Evolutionary conservation across 2,329 filamentous ascomycete genomes (phyloP), one percentile per base, ranked within the genome.

Genomic region (Diplodia corticola): DNA sequence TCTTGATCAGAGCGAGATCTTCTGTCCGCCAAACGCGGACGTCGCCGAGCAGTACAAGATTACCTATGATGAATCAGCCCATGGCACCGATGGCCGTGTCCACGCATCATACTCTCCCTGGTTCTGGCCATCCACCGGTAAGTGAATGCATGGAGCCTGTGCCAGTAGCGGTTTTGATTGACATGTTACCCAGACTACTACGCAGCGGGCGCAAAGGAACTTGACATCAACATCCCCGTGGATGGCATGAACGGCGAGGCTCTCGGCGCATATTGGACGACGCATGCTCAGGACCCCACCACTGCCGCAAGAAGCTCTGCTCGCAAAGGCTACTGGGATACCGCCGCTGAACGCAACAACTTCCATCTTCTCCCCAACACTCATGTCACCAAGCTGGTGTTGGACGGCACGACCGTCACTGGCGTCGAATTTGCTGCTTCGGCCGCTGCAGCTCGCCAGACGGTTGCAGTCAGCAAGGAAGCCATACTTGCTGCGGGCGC

Each of bases 401-500:
- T 49, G 28, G 54, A 66, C 3, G 55, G 55, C 24, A 30, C 37
- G 2, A 30, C 55, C 2, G 55, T 60, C 37, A 33, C 40, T n/a
- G 37, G 55, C 4, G 55, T 60, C 24, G 55, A 60, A 22, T 60
- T 60, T 15, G 55, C 55, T 24, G 40, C 55, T 48, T 60, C 55
- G 12, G 37, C 55, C 13, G 20, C 30, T 26, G 55, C 55, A 12
- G 55, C 40, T n/a, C 55, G 55, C 24, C 55, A 46, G 40, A 53
- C 65, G 13, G 69, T 69, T 4, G 69, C 64, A 9, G 71, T 69
- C n/a, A 73, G 67, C 50, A 64, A 67, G 50, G 73, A 74, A 48
- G 72, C 67, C 12, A 70, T 74, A 17, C 28, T 74, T 12, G 70
- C 73, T 30, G 73, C 73, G 51, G 73, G 73, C 26, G 5, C 71